phyloP scores from a whole-genome alignment of 441 rosid species.

The Metrosideros polymorpha region DNA sequence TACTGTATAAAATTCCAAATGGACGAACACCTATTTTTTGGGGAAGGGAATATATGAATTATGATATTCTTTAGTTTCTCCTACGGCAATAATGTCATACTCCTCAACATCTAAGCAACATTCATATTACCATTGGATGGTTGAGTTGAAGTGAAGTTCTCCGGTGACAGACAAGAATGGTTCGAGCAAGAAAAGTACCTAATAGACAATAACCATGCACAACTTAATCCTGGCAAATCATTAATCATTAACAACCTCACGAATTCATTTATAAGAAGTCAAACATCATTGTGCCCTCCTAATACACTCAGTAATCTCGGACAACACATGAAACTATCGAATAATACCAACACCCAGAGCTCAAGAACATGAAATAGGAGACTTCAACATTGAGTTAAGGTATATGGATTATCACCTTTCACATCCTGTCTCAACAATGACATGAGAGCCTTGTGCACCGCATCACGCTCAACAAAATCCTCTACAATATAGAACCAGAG shows the following conservation, averaged over 20 bases:
- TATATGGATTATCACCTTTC: constrained; percentile 49
- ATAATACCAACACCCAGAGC: not conserved
- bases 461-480: constrained; percentile 92
- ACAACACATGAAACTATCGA: not conserved
- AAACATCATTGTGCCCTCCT: not conserved
- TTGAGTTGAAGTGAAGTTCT: not conserved
- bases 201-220: not conserved
- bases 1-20: not conserved
- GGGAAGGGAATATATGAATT: not conserved
- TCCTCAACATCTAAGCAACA: not conserved
- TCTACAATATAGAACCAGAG: constrained; percentile 28
- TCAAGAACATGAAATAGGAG: not conserved
- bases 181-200: not conserved
- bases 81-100: not conserved
- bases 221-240: not conserved
- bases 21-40: not conserved
- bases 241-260: not conserved
- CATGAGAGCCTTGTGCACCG: constrained; percentile 93
- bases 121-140: not conserved
- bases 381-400: not conserved
- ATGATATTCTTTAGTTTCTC: not conserved
- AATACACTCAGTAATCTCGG: not conserved
- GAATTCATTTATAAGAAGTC: not conserved
- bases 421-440: constrained; percentile 92
- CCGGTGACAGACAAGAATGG: not conserved